phyloP scores from a whole-genome alignment of 495 filamentous ascomycete species.

The Aspergillus sclerotioniger region DNA sequence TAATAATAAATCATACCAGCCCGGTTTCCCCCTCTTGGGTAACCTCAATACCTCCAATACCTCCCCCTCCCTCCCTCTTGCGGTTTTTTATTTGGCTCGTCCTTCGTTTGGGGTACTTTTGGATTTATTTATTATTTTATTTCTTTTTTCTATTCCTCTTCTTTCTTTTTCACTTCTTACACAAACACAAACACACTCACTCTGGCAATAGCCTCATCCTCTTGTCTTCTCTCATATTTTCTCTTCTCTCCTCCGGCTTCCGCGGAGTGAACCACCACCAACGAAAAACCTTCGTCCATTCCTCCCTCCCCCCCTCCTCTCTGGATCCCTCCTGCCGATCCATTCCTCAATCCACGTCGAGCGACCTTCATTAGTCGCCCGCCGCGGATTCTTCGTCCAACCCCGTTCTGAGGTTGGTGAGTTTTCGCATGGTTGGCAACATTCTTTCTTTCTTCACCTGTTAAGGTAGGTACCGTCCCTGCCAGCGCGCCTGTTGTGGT shows the following conservation, averaged over 20 bases:
- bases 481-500: slow-evolving; percentile 6
- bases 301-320: slow-evolving; percentile 18
- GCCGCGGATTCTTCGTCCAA: slow-evolving; percentile 13
- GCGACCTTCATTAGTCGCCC: slow-evolving; percentile 2
- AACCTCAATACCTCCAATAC: slow-evolving; percentile 9
- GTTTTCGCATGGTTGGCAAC: slow-evolving; percentile 37
- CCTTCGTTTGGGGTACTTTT: not conserved
- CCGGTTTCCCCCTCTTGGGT: slow-evolving; percentile 12
- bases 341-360: slow-evolving; percentile 30
- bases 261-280: slow-evolving; percentile 5
- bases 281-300: slow-evolving; percentile 24
- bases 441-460: slow-evolving; percentile 20
- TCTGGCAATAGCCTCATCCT: not conserved
- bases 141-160: not conserved
- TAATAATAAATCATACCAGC: slow-evolving; percentile 4
- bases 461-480: slow-evolving; percentile 11
- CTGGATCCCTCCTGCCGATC: slow-evolving; percentile 44
- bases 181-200: not conserved
- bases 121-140: not conserved
- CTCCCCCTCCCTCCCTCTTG: slow-evolving; percentile 3
- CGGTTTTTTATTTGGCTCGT: slow-evolving; percentile 1
- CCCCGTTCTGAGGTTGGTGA: slow-evolving; percentile 3
- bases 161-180: not conserved
- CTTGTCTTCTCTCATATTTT: not conserved
- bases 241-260: slow-evolving; percentile 13